Evolutionary conservation across 2,329 filamentous ascomycete species (phyloP).

Genomic region (Clathrospora elynae): DNA sequence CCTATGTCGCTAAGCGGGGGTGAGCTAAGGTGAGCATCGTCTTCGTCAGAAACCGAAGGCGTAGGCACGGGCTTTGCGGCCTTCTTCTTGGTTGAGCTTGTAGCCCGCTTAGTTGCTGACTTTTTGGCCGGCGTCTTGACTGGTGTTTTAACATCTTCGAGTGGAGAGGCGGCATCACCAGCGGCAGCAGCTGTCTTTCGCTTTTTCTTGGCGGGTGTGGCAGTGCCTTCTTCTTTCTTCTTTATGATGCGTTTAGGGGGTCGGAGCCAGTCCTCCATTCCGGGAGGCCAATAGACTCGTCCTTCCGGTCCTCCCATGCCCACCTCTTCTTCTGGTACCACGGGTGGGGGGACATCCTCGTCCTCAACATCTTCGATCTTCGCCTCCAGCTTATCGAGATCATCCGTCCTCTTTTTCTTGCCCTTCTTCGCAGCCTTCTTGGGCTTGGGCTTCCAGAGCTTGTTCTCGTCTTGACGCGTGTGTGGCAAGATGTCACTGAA

Average conservation of each 20-base stretch:
- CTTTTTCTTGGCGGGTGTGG: conserved; percentile 41
- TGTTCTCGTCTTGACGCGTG: conserved; percentile 76
- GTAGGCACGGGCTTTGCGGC: conserved; percentile 50
- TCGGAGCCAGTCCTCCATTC: conserved; percentile 87
- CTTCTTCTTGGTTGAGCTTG: conserved; percentile 46
- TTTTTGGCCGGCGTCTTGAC: conserved; percentile 49
- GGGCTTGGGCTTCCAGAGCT: conserved; percentile 47
- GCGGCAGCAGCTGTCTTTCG: conserved; percentile 35
- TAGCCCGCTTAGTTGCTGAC: conserved; percentile 30
- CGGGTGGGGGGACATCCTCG: conserved; percentile 43
- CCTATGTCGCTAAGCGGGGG: conserved; percentile 51
- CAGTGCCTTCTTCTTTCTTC: conserved; percentile 54
- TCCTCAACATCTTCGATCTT: conserved; percentile 49
- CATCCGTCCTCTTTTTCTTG: conserved; percentile 50
- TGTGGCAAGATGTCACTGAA: conserved; percentile 80
- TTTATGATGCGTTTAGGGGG: conserved; percentile 75
- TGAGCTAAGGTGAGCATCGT: conserved; percentile 42
- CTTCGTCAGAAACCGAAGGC: conserved; percentile 49
- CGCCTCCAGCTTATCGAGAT: conserved; percentile 47
- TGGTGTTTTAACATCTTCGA: conserved; percentile 43
- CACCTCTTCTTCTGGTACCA: conserved; percentile 69
- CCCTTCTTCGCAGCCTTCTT: conserved; percentile 55
- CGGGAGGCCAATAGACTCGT: conserved; percentile 87
- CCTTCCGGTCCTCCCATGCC: conserved; percentile 84
- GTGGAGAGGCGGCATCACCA: conserved; percentile 35